Conservation (phyloP, 129 eudicot species). For the Arctium minus region DNA sequence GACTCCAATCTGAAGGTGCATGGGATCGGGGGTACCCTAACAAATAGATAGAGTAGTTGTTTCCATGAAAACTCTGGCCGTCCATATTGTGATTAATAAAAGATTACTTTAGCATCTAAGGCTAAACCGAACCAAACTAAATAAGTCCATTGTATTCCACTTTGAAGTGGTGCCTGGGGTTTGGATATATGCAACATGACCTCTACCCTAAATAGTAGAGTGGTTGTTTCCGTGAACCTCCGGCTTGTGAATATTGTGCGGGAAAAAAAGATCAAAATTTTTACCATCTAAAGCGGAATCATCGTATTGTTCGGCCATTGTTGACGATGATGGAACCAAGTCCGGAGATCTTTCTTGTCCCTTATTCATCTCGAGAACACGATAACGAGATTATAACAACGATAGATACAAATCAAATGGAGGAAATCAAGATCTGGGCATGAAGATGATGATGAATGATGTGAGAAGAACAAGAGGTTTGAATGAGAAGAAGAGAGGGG, state of each 20-base stretch:
- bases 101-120: neutral
- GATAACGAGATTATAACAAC: neutral
- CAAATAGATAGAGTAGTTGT: too few relatives aligned
- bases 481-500: slow-evolving; percentile 1
- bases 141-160: neutral
- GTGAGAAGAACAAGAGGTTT: neutral
- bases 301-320: slow-evolving; percentile 20
- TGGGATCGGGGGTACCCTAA: too few relatives aligned
- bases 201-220: neutral
- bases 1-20: neutral
- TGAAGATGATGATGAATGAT: neutral
- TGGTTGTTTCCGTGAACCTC: too few relatives aligned
- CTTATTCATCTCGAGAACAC: slow-evolving; percentile 8
- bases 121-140: neutral
- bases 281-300: slow-evolving; percentile 51
- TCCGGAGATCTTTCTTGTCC: slow-evolving; percentile 24
- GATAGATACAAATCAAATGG: neutral
- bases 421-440: neutral
- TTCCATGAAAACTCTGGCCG: too few relatives aligned
- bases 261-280: neutral
- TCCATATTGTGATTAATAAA: neutral
- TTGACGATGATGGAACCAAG: neutral
- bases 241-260: neutral
- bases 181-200: neutral
- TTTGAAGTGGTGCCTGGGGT: too few relatives aligned